phyloP scores from a whole-genome alignment of 177 flowering plant species.

The Vitis hybrid region DNA sequence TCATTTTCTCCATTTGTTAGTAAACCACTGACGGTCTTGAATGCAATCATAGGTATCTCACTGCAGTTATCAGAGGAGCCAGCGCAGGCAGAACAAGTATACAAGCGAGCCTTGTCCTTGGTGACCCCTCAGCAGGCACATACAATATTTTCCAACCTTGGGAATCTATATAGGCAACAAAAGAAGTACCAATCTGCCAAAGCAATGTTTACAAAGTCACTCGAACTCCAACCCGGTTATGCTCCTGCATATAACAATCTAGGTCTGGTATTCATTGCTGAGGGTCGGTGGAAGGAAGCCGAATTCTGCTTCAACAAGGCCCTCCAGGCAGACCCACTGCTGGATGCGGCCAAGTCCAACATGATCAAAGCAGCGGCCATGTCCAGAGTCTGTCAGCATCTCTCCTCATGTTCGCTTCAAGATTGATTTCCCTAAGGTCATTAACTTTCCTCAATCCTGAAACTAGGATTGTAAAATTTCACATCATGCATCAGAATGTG shows the following conservation, averaged over 20 bases:
- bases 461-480: background rate
- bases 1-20: background rate
- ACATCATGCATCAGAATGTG: too few relatives aligned
- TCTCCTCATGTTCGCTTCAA: slow-evolving; percentile 19
- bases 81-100: slow-evolving; percentile 74
- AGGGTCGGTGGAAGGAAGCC: slow-evolving; percentile 83
- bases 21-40: background rate
- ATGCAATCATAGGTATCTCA: slow-evolving; percentile 55
- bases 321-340: slow-evolving; percentile 64
- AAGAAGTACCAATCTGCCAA: slow-evolving; percentile 62
- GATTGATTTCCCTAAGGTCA: slow-evolving; percentile 7
- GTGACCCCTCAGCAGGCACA: slow-evolving; percentile 65
- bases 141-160: slow-evolving; percentile 75
- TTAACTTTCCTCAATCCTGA: background rate
- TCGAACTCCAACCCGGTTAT: slow-evolving; percentile 81
- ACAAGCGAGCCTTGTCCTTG: slow-evolving; percentile 64
- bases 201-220: slow-evolving; percentile 80
- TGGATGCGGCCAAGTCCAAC: slow-evolving; percentile 89
- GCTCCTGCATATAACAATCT: slow-evolving; percentile 94
- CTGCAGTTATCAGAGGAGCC: slow-evolving; percentile 72
- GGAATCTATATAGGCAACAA: slow-evolving; percentile 75
- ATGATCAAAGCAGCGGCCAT: slow-evolving; percentile 58
- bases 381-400: slow-evolving; percentile 38
- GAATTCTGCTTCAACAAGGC: slow-evolving; percentile 77
- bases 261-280: slow-evolving; percentile 90